Base-by-base conservation (phyloP, 305 asterid species). In the Stenogyne calaminthoides region DNA sequence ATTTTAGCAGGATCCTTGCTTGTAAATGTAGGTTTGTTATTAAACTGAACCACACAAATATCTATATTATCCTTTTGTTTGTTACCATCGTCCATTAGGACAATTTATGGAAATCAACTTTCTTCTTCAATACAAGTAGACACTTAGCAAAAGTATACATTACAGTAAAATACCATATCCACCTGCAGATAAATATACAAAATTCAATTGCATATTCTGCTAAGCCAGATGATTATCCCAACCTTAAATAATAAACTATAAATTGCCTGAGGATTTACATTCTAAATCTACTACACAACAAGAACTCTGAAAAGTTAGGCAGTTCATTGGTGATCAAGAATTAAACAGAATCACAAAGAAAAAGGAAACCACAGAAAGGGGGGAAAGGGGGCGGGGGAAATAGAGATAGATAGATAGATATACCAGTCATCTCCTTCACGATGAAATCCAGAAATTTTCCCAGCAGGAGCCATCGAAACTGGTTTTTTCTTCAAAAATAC, bases 381-480 rank as follows among this genome's bases (percentile, higher is more conserved):
- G n/a, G n/a, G n/a, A n/a, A n/a, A n/a, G n/a, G n/a, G 27, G 15
- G 14, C 32, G 27, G 57, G 42, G 36, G 37, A 69, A n/a, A n/a
- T n/a, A n/a, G n/a, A n/a, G n/a, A n/a, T n/a, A n/a, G n/a, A n/a
- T n/a, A 2, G 59, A 46, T 46, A 67, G 70, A 29, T 15, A 10
- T 85, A 95, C 99, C 99, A 92, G 84, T 88, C 88, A 78, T 88
- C 81, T 83, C 92, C 99, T 77, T 91, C 85, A 37, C 89, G 91
- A 69, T 73, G 87, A 78, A 95, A 92, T 29, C 85, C 86, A 73
- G 91, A 71, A 64, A 69, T 79, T 82, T 85, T 95, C 59, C 85
- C 91, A 72, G 82, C 86, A 64, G 96, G 87, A 80, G 97, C 91
- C 98, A 92, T 88, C 76, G 67, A 69, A 71, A 37, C 40, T 39